phyloP scores from a whole-genome alignment of 345 rosid genomes.

The Theobroma cacao region DNA sequence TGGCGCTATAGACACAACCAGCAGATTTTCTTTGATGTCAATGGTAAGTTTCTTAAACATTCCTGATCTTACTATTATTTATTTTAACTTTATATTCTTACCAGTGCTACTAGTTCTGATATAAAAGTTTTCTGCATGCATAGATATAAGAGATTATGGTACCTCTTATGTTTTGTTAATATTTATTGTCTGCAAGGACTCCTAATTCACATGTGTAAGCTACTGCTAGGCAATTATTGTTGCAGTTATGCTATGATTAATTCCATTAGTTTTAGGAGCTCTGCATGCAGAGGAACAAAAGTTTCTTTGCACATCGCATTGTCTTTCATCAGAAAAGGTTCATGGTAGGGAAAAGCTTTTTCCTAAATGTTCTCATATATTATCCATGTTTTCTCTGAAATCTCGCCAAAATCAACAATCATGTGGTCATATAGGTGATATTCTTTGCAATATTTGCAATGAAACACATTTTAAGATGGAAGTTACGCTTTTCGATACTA shows the following conservation, averaged over 20 bases:
- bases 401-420: neutral
- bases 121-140: neutral
- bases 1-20: conserved; percentile 87
- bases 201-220: neutral
- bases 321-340: neutral
- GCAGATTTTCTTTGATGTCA: conserved; percentile 95
- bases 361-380: neutral
- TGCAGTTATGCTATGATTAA: neutral
- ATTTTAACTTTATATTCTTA: neutral
- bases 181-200: neutral
- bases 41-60: conserved; percentile 52
- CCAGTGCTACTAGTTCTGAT: neutral
- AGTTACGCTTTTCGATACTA: neutral
- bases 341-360: neutral
- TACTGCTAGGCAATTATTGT: neutral
- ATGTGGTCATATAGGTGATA: neutral
- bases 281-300: neutral
- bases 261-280: neutral
- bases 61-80: neutral
- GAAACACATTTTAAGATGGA: neutral
- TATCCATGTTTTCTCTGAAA: neutral
- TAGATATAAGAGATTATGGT: neutral
- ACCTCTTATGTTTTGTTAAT: neutral
- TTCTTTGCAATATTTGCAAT: neutral
- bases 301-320: neutral